Base-by-base conservation (phyloP, 1,284 basidiomycete species). In the Pterula multifida region DNA sequence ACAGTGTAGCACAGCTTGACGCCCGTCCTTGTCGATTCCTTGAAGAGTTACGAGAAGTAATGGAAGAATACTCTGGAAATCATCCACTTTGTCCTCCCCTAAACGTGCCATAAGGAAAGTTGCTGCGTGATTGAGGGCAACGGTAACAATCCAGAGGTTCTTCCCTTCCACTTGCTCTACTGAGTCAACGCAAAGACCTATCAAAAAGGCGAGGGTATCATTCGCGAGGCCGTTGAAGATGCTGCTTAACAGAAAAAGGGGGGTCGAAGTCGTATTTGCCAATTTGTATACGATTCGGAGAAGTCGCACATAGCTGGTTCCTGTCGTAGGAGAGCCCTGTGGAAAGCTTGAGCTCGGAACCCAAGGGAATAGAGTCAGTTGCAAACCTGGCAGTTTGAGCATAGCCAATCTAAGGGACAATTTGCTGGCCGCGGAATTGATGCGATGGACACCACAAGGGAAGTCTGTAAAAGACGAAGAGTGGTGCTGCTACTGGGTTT, bases 31-130 rank as follows among this genome's bases (percentile, higher is more conserved):
- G 56, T 79, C 75, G 1, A 59, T 26, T 57, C 75, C 71, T 55
- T 78, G 72, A 2, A 95, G 59, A 2, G 80, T 78, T 6, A 85
- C 71, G 1, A 97, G 66, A 11, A 96, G 60, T 0, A 82, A 72
- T 0, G 93, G 94, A 1, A 98, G 60, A 12, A 94, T 70, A 0
- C 83, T 84, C 67, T 98, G 95, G 70, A 94, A 95, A 63, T 98
- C 81, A 0, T 82, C 60, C 23, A 72, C 75, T 15, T 79, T 78
- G 42, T 64, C 63, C 50, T 68, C 66, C 26, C 62, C 57, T 9
- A 67, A 71, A 55, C 84, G 75, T 0, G 90, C 87, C 57, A 91
- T 81, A 23, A 88, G 67, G 55, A 96, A 86, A 0, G 93, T 88
- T 2, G 78, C 72, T 11, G 80, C 75, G 55, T 91, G 86, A 1